Conservation (phyloP, 176 grass and related monocot genomes). For the Eleusine coracana region DNA sequence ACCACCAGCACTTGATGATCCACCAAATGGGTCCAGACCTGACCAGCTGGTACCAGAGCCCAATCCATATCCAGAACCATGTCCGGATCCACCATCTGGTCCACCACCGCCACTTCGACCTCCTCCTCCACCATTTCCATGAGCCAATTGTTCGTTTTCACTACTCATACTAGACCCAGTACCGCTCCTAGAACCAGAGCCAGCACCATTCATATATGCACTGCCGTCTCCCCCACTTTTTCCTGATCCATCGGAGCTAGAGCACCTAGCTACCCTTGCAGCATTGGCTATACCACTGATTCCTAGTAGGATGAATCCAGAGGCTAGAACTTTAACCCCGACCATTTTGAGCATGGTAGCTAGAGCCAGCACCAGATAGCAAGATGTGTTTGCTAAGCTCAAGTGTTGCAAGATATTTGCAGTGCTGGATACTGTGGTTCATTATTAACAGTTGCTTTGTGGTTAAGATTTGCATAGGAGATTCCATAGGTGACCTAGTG, state of each 20-base stretch:
- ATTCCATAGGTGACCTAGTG: too few relatives aligned
- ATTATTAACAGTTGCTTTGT: too few relatives aligned
- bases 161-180: neutral
- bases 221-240: neutral
- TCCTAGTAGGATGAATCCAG: too few relatives aligned
- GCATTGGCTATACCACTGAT: neutral
- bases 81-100: neutral
- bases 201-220: neutral
- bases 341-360: too few relatives aligned
- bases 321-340: too few relatives aligned
- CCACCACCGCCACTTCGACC: neutral
- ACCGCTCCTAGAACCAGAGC: neutral
- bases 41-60: neutral
- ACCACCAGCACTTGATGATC: neutral
- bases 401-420: too few relatives aligned
- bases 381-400: too few relatives aligned
- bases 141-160: too few relatives aligned
- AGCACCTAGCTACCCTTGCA: neutral
- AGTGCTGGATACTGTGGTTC: too few relatives aligned
- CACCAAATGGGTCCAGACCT: neutral
- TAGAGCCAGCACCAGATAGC: too few relatives aligned
- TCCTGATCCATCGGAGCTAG: neutral
- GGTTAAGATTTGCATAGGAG: too few relatives aligned
- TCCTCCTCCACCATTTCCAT: neutral
- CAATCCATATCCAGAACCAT: neutral